Base-by-base conservation (phyloP, 345 rosid species). In the Boechera stricta region DNA sequence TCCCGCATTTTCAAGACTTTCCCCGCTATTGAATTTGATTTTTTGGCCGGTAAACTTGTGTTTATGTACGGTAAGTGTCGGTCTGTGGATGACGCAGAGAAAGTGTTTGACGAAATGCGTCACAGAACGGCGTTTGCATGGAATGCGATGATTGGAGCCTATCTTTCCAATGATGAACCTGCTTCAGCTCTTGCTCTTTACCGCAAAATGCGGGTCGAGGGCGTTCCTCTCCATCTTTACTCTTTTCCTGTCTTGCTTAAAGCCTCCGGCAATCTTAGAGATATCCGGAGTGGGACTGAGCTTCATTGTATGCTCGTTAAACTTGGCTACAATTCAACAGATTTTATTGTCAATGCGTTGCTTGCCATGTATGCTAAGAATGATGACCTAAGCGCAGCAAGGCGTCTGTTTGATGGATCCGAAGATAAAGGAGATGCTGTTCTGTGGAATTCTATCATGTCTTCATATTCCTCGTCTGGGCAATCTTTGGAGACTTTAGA, bases 331-430 rank as follows among this genome's bases (percentile, higher is more conserved):
- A 72, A 41, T 41, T 84, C 89, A 9, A 44, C 74, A 15, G 76
- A 66, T 11, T 87, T 84, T 74, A 84, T 88, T 45, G 85, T 84
- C 49, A 90, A 92, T 80, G 83, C 97, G 6, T 85, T 94, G 73
- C 86, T 90, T 75, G 75, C 92, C 6, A 86, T 92, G 94, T 89
- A 92, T 73, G 92, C 94, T 4, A 90, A 92, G 87, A 89, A 93
- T 80, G 77, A 67, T 72, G 89, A 89, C 71, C 75, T 89, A 45
- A 54, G 49, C 31, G 83, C 82, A 26, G 97, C 93, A 10, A 88
- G 84, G 85, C 86, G 70, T 72, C 69, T 91, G 49, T 90, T 94
- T 77, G 86, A 85, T 49, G 63, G 81, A 64, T 73, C 83, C 44
- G 48, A 68, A 61, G 85, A 67, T 24, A 85, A 78, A 76, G 76